These are phyloP conservation scores for Przewalskia tangutica DNA, from an alignment of 257 asterid species.

Conservation along the genomic window DNA sequence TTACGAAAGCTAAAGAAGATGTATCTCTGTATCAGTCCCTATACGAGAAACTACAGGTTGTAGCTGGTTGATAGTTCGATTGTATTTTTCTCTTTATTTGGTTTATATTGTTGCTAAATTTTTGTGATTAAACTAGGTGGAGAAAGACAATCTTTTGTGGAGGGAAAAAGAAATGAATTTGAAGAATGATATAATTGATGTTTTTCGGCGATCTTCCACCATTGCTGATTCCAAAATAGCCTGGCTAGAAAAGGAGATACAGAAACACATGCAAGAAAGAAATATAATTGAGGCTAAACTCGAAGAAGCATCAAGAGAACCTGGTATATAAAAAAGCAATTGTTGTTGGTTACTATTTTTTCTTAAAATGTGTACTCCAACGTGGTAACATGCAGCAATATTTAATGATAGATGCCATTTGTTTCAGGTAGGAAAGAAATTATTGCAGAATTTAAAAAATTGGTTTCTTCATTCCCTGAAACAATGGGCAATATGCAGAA, in stretches of 20 bases:
- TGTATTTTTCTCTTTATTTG: conserved; percentile 7
- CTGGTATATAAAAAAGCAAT: conserved; percentile 32
- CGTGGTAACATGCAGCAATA: not conserved
- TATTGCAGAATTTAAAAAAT: conserved; percentile 63
- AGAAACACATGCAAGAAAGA: conserved; percentile 43
- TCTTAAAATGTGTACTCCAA: not conserved
- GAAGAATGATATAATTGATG: conserved; percentile 75
- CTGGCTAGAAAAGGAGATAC: conserved; percentile 64
- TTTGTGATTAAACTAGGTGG: conserved; percentile 38
- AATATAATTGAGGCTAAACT: conserved; percentile 47
- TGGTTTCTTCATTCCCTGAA: conserved; percentile 88
- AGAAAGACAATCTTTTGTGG: conserved; percentile 82
- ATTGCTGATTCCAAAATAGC: conserved; percentile 59
- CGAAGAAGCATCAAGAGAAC: conserved; percentile 74
- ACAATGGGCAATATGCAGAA: conserved; percentile 85
- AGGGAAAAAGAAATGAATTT: conserved; percentile 63
- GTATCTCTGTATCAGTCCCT: conserved; percentile 58
- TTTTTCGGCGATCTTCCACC: conserved; percentile 61
- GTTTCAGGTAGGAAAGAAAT: conserved; percentile 84
- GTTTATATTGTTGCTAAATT: not conserved
- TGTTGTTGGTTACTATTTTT: not conserved
- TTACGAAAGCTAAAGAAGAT: conserved; percentile 65
- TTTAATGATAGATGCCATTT: conserved; percentile 5
- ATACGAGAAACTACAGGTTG: conserved; percentile 91
- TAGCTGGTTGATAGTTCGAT: conserved; percentile 26